phyloP scores from a whole-genome alignment of 1,284 basidiomycete species.

The Phlebopus sp. region DNA sequence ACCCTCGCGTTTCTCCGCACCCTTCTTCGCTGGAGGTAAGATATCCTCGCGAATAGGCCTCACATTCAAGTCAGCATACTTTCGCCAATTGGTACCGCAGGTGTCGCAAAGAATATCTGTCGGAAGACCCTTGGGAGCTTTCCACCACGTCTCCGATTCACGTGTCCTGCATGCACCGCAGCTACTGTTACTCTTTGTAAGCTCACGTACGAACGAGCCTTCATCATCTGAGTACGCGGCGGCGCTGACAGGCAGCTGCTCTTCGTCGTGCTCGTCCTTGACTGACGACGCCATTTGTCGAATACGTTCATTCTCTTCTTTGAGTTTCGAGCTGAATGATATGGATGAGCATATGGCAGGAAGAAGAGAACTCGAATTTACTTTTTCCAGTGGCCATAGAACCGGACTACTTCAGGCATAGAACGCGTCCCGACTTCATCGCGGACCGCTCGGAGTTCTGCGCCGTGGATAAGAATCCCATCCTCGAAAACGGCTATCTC shows the following conservation, averaged over 20 bases:
- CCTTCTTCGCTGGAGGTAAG: slow-evolving; percentile 44
- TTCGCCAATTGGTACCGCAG: slow-evolving; percentile 82
- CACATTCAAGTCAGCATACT: slow-evolving; percentile 84
- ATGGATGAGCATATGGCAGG: slow-evolving; percentile 13
- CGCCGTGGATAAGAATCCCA: slow-evolving; percentile 65
- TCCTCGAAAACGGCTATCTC: slow-evolving; percentile 77
- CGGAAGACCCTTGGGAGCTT: slow-evolving; percentile 75
- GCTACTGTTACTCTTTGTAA: slow-evolving; percentile 52
- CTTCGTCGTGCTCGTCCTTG: slow-evolving; percentile 38
- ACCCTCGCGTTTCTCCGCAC: slow-evolving; percentile 71
- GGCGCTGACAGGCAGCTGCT: slow-evolving; percentile 31
- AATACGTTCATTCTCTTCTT: slow-evolving; percentile 60
- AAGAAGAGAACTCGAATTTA: slow-evolving; percentile 32
- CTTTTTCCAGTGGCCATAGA: slow-evolving; percentile 87
- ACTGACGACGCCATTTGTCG: slow-evolving; percentile 46
- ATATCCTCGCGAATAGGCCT: slow-evolving; percentile 68
- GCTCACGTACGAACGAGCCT: slow-evolving; percentile 63
- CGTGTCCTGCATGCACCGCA: slow-evolving; percentile 80
- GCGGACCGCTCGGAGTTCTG: slow-evolving; percentile 75
- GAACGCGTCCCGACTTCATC: slow-evolving; percentile 71
- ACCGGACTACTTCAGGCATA: slow-evolving; percentile 77
- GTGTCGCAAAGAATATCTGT: slow-evolving; percentile 74
- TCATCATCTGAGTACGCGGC: slow-evolving; percentile 64
- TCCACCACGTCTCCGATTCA: slow-evolving; percentile 80
- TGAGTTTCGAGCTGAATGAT: slow-evolving; percentile 51